Percentiles rank a stretch among this genome's conserved stretches.
These are phyloP conservation scores for Candida railenensis DNA, from an alignment of 805 yeast genomes.

Conservation along the genomic window DNA sequence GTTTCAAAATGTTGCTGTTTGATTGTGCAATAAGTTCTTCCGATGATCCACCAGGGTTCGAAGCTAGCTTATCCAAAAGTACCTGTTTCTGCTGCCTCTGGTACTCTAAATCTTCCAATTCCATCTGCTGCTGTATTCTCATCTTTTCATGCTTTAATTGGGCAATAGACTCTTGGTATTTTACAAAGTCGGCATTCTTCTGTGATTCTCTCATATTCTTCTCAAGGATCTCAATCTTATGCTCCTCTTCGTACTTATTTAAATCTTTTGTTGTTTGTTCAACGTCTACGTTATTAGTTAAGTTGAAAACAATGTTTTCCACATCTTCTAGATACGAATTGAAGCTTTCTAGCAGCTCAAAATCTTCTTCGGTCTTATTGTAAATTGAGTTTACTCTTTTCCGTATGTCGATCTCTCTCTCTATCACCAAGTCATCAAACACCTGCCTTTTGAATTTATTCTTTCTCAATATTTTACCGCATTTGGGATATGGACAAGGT, in stretches of 20 bases:
- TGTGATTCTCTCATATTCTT: conserved; percentile 69
- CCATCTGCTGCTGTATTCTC: conserved; percentile 63
- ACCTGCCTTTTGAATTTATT: conserved; percentile 89
- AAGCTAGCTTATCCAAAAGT: conserved; percentile 35
- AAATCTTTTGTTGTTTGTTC: conserved; percentile 67
- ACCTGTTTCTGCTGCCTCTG: conserved; percentile 42
- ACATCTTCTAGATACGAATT: conserved; percentile 81
- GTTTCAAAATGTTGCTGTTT: conserved; percentile 46
- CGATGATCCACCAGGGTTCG: conserved; percentile 30
- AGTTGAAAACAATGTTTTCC: conserved; percentile 76
- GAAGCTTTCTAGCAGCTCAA: conserved; percentile 55
- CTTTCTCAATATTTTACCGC: conserved; percentile 83
- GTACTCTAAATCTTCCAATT: conserved; percentile 39
- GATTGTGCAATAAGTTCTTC: conserved; percentile 42
- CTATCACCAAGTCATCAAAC: conserved; percentile 87
- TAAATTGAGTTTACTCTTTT: conserved; percentile 73
- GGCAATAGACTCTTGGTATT: conserved; percentile 55
- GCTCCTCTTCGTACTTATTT: conserved; percentile 66
- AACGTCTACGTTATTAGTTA: conserved; percentile 67
- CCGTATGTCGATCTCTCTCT: conserved; percentile 88
- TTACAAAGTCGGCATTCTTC: conserved; percentile 61
- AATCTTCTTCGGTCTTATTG: conserved; percentile 78
- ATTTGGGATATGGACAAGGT: conserved; percentile 90
- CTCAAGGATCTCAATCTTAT: conserved; percentile 71
- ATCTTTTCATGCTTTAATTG: conserved; percentile 64